phyloP scores from a whole-genome alignment of 1,284 basidiomycete genomes.

The Pseudozyma pruni region DNA sequence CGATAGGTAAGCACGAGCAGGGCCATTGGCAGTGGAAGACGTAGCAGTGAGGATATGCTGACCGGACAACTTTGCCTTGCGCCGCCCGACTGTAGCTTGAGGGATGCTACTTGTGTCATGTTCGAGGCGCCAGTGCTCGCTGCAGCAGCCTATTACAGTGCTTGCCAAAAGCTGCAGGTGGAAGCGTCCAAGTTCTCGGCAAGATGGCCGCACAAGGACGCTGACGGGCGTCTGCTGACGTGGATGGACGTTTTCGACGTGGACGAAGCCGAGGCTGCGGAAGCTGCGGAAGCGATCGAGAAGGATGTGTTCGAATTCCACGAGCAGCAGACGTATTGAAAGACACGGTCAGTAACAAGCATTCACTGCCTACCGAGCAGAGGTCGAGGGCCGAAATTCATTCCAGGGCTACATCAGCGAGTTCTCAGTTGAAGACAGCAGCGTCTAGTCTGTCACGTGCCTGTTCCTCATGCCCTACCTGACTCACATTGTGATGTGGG shows the following conservation, averaged over 20 bases:
- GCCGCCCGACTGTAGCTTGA: too few relatives aligned
- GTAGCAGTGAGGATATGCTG: background rate
- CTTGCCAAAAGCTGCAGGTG: conserved; percentile 42
- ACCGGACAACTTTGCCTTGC: too few relatives aligned
- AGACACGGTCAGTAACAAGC: background rate
- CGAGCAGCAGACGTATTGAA: conserved; percentile 22
- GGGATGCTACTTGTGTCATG: conserved; percentile 56
- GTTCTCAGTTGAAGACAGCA: too few relatives aligned
- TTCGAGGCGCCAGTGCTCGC: conserved; percentile 63
- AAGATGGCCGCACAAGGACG: conserved; percentile 24
- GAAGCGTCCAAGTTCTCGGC: conserved; percentile 44
- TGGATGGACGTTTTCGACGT: conserved; percentile 64
- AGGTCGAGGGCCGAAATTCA: too few relatives aligned
- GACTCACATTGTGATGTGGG: too few relatives aligned
- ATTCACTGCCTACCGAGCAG: too few relatives aligned
- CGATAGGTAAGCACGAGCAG: conserved; percentile 33
- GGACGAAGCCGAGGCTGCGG: conserved; percentile 54
- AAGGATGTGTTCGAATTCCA: conserved; percentile 56
- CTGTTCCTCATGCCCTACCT: too few relatives aligned
- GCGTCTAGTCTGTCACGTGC: too few relatives aligned
- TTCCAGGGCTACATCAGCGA: too few relatives aligned
- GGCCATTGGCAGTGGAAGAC: background rate
- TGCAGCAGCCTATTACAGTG: conserved; percentile 58
- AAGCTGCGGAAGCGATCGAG: conserved; percentile 48
- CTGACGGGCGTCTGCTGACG: conserved; percentile 16